A percentile compares a stretch with the other conserved stretches of the same genome.
Conservation (phyloP, 208 protist species). For the Chromosphaera perkinsii region DNA sequence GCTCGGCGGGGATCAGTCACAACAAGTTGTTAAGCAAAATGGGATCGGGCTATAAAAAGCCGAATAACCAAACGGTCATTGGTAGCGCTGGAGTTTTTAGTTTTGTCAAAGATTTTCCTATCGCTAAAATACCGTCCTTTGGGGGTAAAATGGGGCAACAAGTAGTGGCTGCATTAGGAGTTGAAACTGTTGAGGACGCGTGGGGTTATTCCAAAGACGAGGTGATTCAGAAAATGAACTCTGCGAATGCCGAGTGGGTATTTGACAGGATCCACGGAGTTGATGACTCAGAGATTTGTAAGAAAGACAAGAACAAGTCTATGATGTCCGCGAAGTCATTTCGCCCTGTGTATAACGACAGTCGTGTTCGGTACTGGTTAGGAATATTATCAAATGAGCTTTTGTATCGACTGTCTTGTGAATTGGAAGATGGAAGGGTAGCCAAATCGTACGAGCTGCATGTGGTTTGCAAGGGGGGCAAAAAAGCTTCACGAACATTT, state of each 20-base stretch:
- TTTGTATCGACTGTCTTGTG: not conserved
- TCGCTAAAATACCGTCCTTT: not conserved
- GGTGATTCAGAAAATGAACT: not conserved
- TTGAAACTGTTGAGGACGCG: not conserved
- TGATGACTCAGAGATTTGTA: not conserved
- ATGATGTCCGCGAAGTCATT: constrained; percentile 17
- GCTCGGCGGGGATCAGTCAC: constrained; percentile 9
- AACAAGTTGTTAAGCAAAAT: constrained; percentile 30
- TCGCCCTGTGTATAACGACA: not conserved
- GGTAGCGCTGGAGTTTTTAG: not conserved
- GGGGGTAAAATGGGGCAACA: constrained; percentile 5
- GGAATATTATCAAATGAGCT: not conserved
- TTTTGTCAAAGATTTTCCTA: not conserved
- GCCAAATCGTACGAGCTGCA: no score
- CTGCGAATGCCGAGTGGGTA: not conserved
- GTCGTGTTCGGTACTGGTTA: not conserved
- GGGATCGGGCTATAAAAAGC: constrained; percentile 10
- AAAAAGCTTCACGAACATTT: no score
- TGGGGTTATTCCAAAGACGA: not conserved
- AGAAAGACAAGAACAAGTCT: not conserved
- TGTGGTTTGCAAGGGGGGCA: no score
- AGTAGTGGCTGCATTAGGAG: not conserved
- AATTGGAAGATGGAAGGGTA: no score
- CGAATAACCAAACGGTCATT: constrained; percentile 9
- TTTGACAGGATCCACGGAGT: not conserved